Evolutionary conservation across 768 basidiomycete genomes (phyloP).

Genomic region (Panellus pusillus): DNA sequence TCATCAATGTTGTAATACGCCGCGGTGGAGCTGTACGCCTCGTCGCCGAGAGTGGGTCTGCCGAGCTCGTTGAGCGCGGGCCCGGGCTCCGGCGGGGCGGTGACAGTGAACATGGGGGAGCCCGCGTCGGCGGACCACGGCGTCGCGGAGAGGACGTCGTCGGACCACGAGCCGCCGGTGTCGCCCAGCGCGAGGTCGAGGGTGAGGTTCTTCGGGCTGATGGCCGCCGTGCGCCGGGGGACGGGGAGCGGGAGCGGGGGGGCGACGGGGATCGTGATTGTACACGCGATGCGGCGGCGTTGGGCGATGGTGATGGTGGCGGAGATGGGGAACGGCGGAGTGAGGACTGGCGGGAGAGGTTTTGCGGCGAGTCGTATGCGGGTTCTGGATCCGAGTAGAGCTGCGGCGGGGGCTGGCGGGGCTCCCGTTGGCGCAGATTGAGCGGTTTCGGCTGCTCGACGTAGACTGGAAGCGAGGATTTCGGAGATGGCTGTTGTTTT

Average conservation of each 20-base stretch:
- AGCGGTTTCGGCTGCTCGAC: background rate
- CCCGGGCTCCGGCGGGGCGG: conserved; percentile 1
- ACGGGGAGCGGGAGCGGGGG: background rate
- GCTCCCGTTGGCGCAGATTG: background rate
- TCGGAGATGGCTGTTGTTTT: conserved; percentile 1
- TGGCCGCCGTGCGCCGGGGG: background rate
- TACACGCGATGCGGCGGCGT: background rate
- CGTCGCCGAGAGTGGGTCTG: conserved; percentile 5
- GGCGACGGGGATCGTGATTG: background rate
- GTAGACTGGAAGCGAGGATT: conserved; percentile 8
- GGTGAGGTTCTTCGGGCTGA: conserved; percentile 18
- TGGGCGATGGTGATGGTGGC: background rate
- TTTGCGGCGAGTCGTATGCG: background rate
- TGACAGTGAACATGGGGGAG: conserved; percentile 19
- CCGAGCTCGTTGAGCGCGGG: conserved; percentile 5
- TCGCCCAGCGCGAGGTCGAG: conserved; percentile 14
- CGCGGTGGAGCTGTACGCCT: background rate
- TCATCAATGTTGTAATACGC: conserved; percentile 4
- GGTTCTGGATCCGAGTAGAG: background rate
- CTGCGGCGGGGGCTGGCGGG: background rate
- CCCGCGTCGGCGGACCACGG: conserved; percentile 11
- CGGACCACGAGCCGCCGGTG: conserved; percentile 13
- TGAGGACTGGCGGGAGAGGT: background rate
- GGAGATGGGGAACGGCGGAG: background rate
- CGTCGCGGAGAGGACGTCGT: conserved; percentile 19